Percentiles rank a stretch among this genome's conserved stretches.
Evolutionary conservation across 768 basidiomycete genomes (phyloP).

Genomic region (Kwoniella europaea): DNA sequence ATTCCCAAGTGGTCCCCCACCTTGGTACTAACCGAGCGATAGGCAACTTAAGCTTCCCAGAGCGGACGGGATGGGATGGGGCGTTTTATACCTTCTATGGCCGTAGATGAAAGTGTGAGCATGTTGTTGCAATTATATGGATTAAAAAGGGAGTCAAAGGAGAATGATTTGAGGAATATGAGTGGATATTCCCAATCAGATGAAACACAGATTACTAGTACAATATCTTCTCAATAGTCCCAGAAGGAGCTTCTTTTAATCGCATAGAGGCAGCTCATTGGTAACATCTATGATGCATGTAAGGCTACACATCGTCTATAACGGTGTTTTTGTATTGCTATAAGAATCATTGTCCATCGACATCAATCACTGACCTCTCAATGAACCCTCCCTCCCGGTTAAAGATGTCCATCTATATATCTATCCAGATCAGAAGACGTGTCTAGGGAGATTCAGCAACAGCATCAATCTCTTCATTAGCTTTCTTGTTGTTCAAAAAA

Average conservation of each 20-base stretch:
- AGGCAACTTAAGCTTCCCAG: background rate
- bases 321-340: background rate
- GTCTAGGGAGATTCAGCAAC: slow-evolving; percentile 10
- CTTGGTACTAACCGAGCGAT: slow-evolving; percentile 12
- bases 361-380: too few species aligned
- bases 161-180: background rate
- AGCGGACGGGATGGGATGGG: slow-evolving; percentile 9
- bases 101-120: background rate
- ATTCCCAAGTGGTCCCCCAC: slow-evolving; percentile 15
- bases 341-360: background rate
- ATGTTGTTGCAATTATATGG: background rate
- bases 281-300: slow-evolving; percentile 11
- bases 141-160: background rate
- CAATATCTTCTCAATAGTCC: background rate
- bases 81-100: slow-evolving; percentile 4
- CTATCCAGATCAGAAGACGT: background rate
- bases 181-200: too few species aligned
- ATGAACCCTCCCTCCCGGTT: background rate
- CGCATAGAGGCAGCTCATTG: background rate
- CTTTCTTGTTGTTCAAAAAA: slow-evolving; percentile 15
- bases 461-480: background rate
- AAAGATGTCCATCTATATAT: background rate
- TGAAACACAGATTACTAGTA: too few species aligned
- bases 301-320: slow-evolving; percentile 4
- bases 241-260: background rate